Conservation (phyloP, 352 stramenopile species). For the Hyaloperonospora brassicae region DNA sequence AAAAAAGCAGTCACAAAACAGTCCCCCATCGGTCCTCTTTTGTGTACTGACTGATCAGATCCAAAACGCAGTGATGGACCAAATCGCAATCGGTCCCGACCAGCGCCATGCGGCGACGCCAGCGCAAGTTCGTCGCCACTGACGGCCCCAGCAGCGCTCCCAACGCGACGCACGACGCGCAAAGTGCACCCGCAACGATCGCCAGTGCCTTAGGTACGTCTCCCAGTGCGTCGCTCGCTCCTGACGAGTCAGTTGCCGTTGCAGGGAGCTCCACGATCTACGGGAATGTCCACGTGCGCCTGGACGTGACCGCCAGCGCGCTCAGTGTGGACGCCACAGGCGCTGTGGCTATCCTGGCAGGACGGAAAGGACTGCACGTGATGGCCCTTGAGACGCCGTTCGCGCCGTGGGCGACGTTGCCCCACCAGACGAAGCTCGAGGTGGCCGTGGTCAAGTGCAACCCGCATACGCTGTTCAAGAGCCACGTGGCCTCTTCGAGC, state of each 20-base stretch:
- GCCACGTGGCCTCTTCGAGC: conserved; percentile 65
- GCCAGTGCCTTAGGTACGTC: conserved; percentile 2
- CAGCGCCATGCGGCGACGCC: conserved; percentile 16
- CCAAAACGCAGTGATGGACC: neutral
- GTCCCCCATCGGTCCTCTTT: neutral
- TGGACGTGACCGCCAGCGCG: conserved; percentile 59
- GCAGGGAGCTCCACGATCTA: conserved; percentile 29
- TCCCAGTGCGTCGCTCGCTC: conserved; percentile 9
- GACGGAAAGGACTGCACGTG: conserved; percentile 60
- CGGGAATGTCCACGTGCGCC: conserved; percentile 46
- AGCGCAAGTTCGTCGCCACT: conserved; percentile 12
- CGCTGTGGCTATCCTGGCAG: conserved; percentile 51
- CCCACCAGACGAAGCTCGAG: conserved; percentile 78
- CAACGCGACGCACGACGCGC: neutral
- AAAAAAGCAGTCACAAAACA: neutral
- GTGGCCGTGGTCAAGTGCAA: conserved; percentile 77
- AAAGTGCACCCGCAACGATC: neutral
- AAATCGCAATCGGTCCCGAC: neutral
- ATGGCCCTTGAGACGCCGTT: conserved; percentile 67
- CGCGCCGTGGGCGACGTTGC: conserved; percentile 42
- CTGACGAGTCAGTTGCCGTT: conserved; percentile 8
- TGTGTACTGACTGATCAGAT: neutral
- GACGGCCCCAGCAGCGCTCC: conserved; percentile 6
- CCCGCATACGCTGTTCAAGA: conserved; percentile 54
- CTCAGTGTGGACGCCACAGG: conserved; percentile 71